These are phyloP conservation scores for Alternaria ventricosa DNA, from an alignment of 2,329 filamentous ascomycete genomes.

Conservation along the genomic window DNA sequence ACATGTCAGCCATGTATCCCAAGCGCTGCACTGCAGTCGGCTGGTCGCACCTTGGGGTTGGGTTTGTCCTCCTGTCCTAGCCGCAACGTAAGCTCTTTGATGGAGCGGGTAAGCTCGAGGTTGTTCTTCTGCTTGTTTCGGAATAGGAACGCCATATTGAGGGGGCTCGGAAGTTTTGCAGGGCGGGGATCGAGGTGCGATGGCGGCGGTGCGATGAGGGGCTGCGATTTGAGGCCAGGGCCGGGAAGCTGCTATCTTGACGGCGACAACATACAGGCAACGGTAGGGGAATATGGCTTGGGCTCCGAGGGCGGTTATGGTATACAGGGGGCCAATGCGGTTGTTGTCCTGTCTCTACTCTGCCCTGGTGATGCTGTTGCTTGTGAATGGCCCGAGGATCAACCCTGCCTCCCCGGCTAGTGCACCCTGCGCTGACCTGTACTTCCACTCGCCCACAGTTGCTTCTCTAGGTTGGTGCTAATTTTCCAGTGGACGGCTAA, in stretches of 20 bases:
- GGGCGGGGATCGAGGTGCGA: conserved; percentile 24
- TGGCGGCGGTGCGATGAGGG: conserved; percentile 23
- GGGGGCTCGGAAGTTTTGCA: conserved; percentile 15
- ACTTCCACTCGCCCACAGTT: conserved; percentile 14
- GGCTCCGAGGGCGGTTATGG: conserved; percentile 12
- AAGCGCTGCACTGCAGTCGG: not conserved
- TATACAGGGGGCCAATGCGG: conserved; percentile 16
- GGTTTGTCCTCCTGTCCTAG: conserved; percentile 63
- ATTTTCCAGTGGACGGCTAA: not conserved
- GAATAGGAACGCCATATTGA: conserved; percentile 74
- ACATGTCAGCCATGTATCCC: conserved; percentile 25
- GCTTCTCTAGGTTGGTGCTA: not conserved
- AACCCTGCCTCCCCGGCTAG: conserved; percentile 24
- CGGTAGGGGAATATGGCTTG: conserved; percentile 10
- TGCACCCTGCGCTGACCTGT: conserved; percentile 4
- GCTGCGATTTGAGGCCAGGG: conserved; percentile 34
- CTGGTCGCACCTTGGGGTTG: conserved; percentile 60
- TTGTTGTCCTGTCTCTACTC: conserved; percentile 33
- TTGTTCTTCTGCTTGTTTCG: conserved; percentile 67
- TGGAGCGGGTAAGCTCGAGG: conserved; percentile 66
- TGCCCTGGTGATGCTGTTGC: conserved; percentile 27
- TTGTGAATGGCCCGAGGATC: conserved; percentile 18
- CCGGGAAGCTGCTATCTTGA: conserved; percentile 42
- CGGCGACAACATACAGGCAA: conserved; percentile 40
- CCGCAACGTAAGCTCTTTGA: conserved; percentile 68